Percentiles rank a stretch among this genome's conserved stretches.
phyloP scores from a whole-genome alignment of 176 grass and related monocot genomes.

The Phoenix roebelenii region DNA sequence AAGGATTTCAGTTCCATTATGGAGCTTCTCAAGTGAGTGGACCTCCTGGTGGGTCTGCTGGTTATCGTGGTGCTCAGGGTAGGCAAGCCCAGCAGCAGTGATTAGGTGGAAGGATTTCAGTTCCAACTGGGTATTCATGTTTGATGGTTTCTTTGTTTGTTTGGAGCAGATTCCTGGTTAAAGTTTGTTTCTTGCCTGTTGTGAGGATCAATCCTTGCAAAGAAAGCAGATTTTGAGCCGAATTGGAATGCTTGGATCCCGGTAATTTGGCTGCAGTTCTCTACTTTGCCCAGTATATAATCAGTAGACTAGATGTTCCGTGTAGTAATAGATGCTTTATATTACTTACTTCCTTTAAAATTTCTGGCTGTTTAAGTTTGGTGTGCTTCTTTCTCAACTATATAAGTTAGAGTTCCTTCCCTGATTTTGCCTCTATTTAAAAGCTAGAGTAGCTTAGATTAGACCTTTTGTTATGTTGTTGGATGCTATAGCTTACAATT shows the following conservation, averaged over 20 bases:
- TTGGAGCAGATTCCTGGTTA: not conserved
- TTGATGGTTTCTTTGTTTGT: slow-evolving; percentile 12
- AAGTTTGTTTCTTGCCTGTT: too few species aligned
- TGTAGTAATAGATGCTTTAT: slow-evolving; percentile 11
- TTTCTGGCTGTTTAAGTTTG: not conserved
- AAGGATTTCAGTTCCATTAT: not conserved
- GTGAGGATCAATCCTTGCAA: not conserved
- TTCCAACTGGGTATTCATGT: not conserved
- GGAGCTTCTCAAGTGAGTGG: slow-evolving; percentile 49
- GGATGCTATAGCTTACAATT: slow-evolving; percentile 9
- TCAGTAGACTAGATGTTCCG: slow-evolving; percentile 12
- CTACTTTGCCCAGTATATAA: slow-evolving; percentile 20
- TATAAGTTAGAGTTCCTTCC: not conserved
- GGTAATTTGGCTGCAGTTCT: slow-evolving; percentile 15
- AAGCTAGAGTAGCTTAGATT: slow-evolving; percentile 14
- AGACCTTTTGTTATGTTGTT: not conserved
- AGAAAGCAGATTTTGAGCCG: not conserved
- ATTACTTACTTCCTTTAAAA: slow-evolving; percentile 1
- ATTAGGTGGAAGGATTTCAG: not conserved
- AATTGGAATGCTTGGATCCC: slow-evolving; percentile 22
- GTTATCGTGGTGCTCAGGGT: slow-evolving; percentile 59
- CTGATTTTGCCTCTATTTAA: slow-evolving; percentile 13
- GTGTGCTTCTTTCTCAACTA: slow-evolving; percentile 3
- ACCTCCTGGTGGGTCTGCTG: slow-evolving; percentile 44
- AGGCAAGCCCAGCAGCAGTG: slow-evolving; percentile 69